Base-by-base conservation (phyloP, 2,329 filamentous ascomycete species). In the Monilinia aucupariae region DNA sequence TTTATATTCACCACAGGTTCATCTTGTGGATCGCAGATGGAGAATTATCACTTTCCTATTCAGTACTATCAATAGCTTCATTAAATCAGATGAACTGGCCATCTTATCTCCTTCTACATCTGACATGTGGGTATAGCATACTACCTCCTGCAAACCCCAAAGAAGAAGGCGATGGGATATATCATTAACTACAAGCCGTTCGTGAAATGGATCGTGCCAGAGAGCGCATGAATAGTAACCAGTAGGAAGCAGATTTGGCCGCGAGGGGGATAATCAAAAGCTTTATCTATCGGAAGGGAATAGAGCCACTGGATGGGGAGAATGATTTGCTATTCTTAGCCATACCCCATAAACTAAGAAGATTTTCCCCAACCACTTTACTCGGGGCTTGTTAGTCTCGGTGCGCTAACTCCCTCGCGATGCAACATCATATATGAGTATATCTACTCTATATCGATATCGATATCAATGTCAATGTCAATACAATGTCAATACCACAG, bases 81-180 rank as follows among this genome's bases (percentile, higher is more conserved):
- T 20, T 2, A 12, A 8, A 9, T 59, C 15, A 27, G 12, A 39
- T 59, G 15, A n/a, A 39, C 9, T 12, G n/a, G 4, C 30, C 41
- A 47, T 22, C 41, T 43, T 45, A 58, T 50, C 55, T 59, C 56
- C 56, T 50, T 59, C 45, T 59, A 32, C 5, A 50, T 50, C 32
- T 4, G 22, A 27, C 25, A 15, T 49, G 32, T 51, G 30, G 13
- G n/a, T 34, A 41, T 27, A 15, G 32, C 25, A 8, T 15, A 39
- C 22, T 34, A 41, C 37, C 1, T 25, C 51, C 20, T 30, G 20
- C 52, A 37, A 22, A 54, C 20, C 53, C 39, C 25, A 55, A 55
- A 55, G 52, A 43, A 55, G 52, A 55, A 55, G 52, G 52, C 37
- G 37, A 22, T 20, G 15, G 25, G 3, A 17, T 30, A 15, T 13